A percentile compares a stretch with the other conserved stretches of the same genome.
Evolutionary conservation across 441 rosid species (phyloP).

Genomic region (Populus hybrid): DNA sequence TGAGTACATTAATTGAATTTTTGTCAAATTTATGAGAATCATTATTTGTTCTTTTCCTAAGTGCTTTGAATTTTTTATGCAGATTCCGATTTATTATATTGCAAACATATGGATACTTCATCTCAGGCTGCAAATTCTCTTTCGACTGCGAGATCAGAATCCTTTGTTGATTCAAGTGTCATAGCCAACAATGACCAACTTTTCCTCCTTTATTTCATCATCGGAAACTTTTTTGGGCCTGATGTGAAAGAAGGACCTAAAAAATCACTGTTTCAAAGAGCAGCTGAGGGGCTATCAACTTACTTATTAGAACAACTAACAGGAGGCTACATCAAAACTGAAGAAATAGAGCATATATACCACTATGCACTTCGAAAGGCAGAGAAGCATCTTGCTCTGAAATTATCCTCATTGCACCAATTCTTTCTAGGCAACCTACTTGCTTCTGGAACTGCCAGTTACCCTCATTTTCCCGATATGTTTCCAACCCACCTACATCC

Average conservation of each 20-base stretch:
- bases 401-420: constrained; percentile 4
- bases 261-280: constrained; percentile 40
- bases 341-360: constrained; percentile 34
- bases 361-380: constrained; percentile 35
- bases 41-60: not conserved
- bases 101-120: constrained; percentile 9
- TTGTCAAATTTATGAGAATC: not conserved
- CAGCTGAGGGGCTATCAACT: constrained; percentile 22
- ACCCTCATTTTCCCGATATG: constrained; percentile 35
- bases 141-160: not conserved
- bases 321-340: constrained; percentile 32
- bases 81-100: constrained; percentile 1
- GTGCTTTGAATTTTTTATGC: constrained; percentile 8
- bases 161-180: not conserved
- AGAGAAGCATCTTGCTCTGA: constrained; percentile 28
- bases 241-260: constrained; percentile 24
- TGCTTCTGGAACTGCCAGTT: not conserved
- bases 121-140: constrained; percentile 6
- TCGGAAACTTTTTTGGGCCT: constrained; percentile 48
- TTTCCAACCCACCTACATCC: constrained; percentile 33
- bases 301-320: constrained; percentile 28
- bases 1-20: not conserved
- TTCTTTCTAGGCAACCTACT: constrained; percentile 29
- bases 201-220: constrained; percentile 42
- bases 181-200: constrained; percentile 21